These are phyloP conservation scores for Vigna unguiculata DNA, from an alignment of 306 rosid genomes.

Conservation along the genomic window DNA sequence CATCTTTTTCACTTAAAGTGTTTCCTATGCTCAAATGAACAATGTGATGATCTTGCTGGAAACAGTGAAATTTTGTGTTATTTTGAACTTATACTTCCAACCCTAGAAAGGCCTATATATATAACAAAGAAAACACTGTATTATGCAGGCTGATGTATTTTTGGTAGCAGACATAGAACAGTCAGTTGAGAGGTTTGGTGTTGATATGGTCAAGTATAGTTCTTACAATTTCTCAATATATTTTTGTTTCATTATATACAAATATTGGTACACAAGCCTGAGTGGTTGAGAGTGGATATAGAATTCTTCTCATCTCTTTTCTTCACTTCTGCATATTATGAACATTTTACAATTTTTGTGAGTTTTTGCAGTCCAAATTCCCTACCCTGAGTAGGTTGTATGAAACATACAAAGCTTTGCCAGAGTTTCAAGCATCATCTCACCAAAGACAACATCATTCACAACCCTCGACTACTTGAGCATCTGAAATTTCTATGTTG, in stretches of 20 bases:
- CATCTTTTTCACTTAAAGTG: conserved; percentile 5
- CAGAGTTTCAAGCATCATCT: conserved; percentile 55
- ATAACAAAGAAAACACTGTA: conserved; percentile 16
- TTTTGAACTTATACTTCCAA: neutral
- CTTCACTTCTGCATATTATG: neutral
- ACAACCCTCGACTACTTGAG: neutral
- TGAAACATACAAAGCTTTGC: conserved; percentile 53
- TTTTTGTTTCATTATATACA: neutral
- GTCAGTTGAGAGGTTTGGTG: conserved; percentile 30
- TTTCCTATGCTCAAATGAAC: neutral
- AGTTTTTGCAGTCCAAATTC: conserved; percentile 55
- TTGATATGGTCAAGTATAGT: conserved; percentile 44
- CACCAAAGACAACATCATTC: conserved; percentile 49
- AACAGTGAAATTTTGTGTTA: neutral
- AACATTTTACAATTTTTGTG: conserved; percentile 4
- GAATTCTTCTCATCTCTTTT: neutral
- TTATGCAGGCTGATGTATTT: conserved; percentile 46
- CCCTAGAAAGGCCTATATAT: neutral
- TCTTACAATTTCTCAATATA: conserved; percentile 14
- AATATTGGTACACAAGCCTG: neutral
- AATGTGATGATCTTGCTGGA: neutral
- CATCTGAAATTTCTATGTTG: neutral
- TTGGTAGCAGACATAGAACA: conserved; percentile 53
- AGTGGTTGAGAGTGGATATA: neutral
- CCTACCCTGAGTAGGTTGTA: conserved; percentile 52